Percentiles rank a stretch among this genome's conserved stretches.
Evolutionary conservation across 768 basidiomycete genomes (phyloP).

Genomic region (Vararia minispora): DNA sequence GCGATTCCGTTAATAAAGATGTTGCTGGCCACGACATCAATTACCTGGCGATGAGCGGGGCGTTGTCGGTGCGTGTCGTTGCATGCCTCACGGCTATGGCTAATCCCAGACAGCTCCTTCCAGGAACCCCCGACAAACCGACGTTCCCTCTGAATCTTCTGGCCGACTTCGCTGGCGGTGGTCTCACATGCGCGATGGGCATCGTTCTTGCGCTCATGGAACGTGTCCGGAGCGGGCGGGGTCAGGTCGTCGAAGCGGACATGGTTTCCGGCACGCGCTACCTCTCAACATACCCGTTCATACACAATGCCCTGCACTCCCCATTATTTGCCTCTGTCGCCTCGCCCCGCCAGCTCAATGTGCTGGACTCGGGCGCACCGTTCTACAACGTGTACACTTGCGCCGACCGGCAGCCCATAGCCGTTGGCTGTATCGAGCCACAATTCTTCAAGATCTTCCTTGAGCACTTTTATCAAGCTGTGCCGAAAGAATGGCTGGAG

Average conservation of each 20-base stretch:
- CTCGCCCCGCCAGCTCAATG: slow-evolving; percentile 40
- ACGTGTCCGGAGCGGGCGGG: slow-evolving; percentile 48
- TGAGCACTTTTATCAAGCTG: slow-evolving; percentile 35
- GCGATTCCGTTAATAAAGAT: neutral
- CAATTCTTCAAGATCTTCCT: slow-evolving; percentile 60
- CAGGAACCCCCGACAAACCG: slow-evolving; percentile 52
- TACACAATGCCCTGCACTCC: slow-evolving; percentile 27
- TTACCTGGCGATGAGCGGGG: slow-evolving; percentile 71
- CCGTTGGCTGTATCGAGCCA: slow-evolving; percentile 66
- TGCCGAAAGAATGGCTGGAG: slow-evolving; percentile 30
- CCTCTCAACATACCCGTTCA: slow-evolving; percentile 59
- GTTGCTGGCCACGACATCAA: slow-evolving; percentile 70
- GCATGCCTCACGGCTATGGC: neutral
- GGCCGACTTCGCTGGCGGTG: slow-evolving; percentile 79
- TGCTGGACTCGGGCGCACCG: slow-evolving; percentile 68
- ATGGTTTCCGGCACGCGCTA: slow-evolving; percentile 83
- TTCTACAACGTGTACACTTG: slow-evolving; percentile 71
- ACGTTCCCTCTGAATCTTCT: slow-evolving; percentile 65
- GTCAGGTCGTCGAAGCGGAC: slow-evolving; percentile 65
- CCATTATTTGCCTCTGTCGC: slow-evolving; percentile 23
- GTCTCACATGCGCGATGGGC: slow-evolving; percentile 58
- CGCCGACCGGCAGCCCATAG: slow-evolving; percentile 64
- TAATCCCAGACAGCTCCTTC: slow-evolving; percentile 41
- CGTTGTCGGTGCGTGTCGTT: slow-evolving; percentile 42
- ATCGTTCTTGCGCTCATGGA: slow-evolving; percentile 69